Evolutionary conservation across 257 asterid species (phyloP).

Genomic region (Solanum piurae): DNA sequence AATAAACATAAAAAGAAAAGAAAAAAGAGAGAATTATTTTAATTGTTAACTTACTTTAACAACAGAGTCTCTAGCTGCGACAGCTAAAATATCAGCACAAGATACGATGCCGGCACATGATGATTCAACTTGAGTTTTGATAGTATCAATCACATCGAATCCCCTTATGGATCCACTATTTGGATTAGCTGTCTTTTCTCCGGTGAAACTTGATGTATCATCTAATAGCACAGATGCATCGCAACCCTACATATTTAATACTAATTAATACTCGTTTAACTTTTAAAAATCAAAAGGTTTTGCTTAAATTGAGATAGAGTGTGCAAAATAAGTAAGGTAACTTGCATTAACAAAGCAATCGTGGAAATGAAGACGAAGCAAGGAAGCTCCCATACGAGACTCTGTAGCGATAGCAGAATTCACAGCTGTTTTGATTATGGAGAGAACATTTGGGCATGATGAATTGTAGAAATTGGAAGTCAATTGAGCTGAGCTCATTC

Average conservation of each 20-base stretch:
- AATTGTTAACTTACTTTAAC: neutral
- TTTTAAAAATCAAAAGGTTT: too few relatives aligned
- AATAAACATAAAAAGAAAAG: too few relatives aligned
- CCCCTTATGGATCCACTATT: neutral
- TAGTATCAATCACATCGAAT: neutral
- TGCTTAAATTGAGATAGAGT: too few relatives aligned
- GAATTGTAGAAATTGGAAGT: neutral
- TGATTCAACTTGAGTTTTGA: neutral
- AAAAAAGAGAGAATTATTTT: accelerated
- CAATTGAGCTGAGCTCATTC: neutral
- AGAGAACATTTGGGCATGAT: neutral
- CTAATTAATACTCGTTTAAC: too few relatives aligned
- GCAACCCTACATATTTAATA: neutral
- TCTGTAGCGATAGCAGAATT: neutral
- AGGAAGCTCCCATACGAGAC: neutral
- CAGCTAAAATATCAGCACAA: neutral
- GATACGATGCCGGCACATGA: neutral
- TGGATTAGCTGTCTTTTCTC: neutral
- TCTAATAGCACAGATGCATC: neutral
- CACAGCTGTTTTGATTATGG: neutral
- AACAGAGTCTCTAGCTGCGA: neutral
- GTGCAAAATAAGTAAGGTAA: neutral
- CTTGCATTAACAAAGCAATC: neutral
- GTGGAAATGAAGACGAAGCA: neutral
- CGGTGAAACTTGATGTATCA: neutral